Percentiles rank a stretch among this genome's conserved stretches.
These are phyloP conservation scores for Zelopaecilomyces penicillatus DNA, from an alignment of 2,329 filamentous ascomycete genomes.

Conservation along the genomic window DNA sequence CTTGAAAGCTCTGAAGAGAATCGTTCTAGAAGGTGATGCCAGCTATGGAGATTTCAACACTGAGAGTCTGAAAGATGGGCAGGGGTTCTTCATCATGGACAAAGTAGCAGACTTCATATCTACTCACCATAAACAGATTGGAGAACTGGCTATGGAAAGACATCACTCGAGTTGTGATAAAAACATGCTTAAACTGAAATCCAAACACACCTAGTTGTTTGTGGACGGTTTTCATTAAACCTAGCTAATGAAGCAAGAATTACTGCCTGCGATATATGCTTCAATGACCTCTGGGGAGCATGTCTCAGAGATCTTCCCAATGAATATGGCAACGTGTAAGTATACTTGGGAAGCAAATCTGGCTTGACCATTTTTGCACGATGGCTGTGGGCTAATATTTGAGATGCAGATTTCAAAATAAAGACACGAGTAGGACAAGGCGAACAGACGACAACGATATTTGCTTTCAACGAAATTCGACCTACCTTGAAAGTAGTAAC, in stretches of 20 bases:
- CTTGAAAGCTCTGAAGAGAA: conserved; percentile 37
- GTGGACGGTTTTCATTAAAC: too few relatives aligned
- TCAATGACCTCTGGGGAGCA: not conserved
- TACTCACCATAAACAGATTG: conserved; percentile 29
- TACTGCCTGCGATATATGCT: not conserved
- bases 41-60: conserved; percentile 27
- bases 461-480: too few relatives aligned
- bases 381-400: too few relatives aligned
- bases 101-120: conserved; percentile 34
- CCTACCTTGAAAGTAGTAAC: too few relatives aligned
- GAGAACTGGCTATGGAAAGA: conserved; percentile 21
- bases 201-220: too few relatives aligned
- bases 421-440: too few relatives aligned
- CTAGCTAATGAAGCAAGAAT: not conserved
- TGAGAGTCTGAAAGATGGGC: conserved; percentile 20
- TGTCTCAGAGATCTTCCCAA: too few relatives aligned
- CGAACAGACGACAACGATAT: too few relatives aligned
- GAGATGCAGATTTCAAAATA: too few relatives aligned
- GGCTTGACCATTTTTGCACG: too few relatives aligned
- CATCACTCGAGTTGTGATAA: conserved; percentile 14
- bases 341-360: too few relatives aligned
- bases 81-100: conserved; percentile 37
- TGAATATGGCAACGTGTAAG: too few relatives aligned
- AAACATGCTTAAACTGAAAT: not conserved
- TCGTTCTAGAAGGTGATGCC: conserved; percentile 38